Evolutionary conservation across 1,284 basidiomycete genomes (phyloP), one percentile per base, ranked within the genome.

Genomic region (Kwoniella shivajii): DNA sequence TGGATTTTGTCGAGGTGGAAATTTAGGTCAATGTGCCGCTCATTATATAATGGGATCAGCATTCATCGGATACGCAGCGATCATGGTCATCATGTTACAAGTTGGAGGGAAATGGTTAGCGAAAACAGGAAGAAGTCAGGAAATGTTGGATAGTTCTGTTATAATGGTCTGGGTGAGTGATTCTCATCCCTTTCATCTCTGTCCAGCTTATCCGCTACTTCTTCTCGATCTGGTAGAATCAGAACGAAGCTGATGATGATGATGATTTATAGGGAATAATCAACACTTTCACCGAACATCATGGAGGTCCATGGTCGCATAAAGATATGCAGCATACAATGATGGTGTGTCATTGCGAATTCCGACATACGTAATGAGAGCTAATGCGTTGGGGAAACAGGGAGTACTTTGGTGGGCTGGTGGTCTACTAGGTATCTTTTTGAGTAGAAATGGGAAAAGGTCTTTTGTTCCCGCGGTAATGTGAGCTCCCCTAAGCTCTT

Each of bases 251-350:
- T 56, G 51, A 51, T 20, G 26, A 34, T 30, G n/a, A 38, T 42
- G 52, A 50, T 48, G 29, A 14, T 29, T 38, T 20, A 30, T 34
- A 76, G 74, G 76, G 82, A 6, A 79, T 80, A 50, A 87, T 97
- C 56, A 97, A 97, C 68, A 94, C 93, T 0, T 96, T 97, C 72
- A 96, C 93, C 1, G 91, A 95, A 71, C 90, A 92, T 71, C 88
- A 85, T 54, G 90, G 90, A 22, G 81, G 82, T 20, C 75, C 71
- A 6, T 93, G 91, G 91, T 89, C 89, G 9, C 88, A 88, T 61
- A 94, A 95, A 60, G 75, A 96, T 72, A 88, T 95, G 88, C 92
- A 96, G 70, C 92, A 96, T 74, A 94, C 91, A 84, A 88, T 78
- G 75, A 82, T 81, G 65, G 67, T 67, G 43, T 34, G 61, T 58